Conservation (phyloP, 257 asterid species). For the Nyctanthes arbortristis region DNA sequence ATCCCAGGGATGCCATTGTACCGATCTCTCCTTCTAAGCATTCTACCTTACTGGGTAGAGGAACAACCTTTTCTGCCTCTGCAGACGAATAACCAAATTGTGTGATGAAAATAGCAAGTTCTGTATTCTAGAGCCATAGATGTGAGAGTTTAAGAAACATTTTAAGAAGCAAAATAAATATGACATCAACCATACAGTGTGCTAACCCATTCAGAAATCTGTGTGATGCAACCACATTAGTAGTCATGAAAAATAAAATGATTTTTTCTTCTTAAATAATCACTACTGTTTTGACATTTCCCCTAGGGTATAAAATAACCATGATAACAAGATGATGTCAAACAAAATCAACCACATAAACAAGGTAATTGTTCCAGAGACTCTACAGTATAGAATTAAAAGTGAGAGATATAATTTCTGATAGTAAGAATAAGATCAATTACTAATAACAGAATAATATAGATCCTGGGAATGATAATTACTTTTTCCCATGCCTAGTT, state of each 20-base stretch:
- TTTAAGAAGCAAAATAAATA: not conserved
- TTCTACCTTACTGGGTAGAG: constrained; percentile 68
- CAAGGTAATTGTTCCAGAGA: not conserved
- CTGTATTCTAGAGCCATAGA: not conserved
- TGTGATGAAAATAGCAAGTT: not conserved
- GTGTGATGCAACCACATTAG: not conserved
- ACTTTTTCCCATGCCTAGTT: constrained; percentile 98
- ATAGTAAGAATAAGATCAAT: constrained; percentile 10
- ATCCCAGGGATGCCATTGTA: constrained; percentile 68
- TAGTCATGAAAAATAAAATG: not conserved
- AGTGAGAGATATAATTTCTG: not conserved
- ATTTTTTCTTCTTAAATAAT: too few relatives aligned
- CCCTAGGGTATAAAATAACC: not conserved
- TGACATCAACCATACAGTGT: not conserved
- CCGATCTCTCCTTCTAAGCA: constrained; percentile 70
- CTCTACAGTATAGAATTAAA: not conserved
- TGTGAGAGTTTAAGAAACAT: not conserved
- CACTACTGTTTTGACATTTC: too few relatives aligned
- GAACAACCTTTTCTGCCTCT: constrained; percentile 69
- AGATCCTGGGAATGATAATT: constrained; percentile 25
- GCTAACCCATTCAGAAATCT: not conserved
- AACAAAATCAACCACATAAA: not conserved
- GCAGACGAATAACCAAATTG: constrained; percentile 35
- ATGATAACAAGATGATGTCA: not conserved
- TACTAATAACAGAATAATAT: constrained; percentile 16